phyloP scores from a whole-genome alignment of 257 asterid species.

The Mitragyna speciosa region DNA sequence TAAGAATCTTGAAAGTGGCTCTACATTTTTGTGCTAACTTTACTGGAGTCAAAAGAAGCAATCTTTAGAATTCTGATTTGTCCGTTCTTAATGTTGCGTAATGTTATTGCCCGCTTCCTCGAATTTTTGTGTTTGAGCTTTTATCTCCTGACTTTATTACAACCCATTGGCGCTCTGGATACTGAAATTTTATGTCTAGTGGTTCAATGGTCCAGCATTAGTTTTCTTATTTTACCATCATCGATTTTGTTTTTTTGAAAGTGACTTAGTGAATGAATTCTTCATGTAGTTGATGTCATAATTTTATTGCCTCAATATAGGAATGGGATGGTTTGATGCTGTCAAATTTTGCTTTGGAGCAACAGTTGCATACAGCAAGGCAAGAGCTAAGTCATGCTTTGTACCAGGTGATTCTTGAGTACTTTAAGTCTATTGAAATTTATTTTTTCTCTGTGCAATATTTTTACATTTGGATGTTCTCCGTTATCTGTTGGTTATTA shows the following conservation, averaged over 20 bases:
- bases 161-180: background rate
- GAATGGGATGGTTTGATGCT: conserved; percentile 99
- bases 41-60: background rate
- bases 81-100: background rate
- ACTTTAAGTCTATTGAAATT: background rate
- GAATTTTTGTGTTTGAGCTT: background rate
- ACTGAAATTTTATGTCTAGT: background rate
- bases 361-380: conserved; percentile 90
- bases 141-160: background rate
- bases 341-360: conserved; percentile 91
- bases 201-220: background rate
- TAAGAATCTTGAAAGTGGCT: background rate
- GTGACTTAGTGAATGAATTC: background rate
- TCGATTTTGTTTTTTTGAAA: background rate
- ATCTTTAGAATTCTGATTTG: background rate
- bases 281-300: background rate
- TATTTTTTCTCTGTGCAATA: background rate
- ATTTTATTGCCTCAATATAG: conserved; percentile 34
- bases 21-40: background rate
- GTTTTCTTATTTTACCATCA: background rate
- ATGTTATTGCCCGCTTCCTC: background rate
- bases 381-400: conserved; percentile 98
- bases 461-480: background rate
- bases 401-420: conserved; percentile 62
- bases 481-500: background rate